Percentiles rank a stretch among this genome's conserved stretches.
Conservation (phyloP, 2,329 filamentous ascomycete species). For the Myriangium duriaei region DNA sequence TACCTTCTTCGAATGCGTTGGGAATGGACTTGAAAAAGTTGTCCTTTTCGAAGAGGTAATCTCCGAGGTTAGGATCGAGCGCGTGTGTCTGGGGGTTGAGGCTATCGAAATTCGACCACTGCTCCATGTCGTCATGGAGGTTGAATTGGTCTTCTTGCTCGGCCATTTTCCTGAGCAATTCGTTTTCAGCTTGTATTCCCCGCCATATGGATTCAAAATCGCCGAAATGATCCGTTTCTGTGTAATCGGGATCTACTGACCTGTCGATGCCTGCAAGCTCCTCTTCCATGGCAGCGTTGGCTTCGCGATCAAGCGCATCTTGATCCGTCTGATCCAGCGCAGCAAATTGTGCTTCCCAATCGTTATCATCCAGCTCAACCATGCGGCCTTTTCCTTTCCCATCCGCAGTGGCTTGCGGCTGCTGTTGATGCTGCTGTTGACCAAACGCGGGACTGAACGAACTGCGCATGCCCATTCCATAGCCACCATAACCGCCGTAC, state of each 20-base stretch:
- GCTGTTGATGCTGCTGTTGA: constrained; percentile 35
- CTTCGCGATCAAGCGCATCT: constrained; percentile 44
- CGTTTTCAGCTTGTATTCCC: constrained; percentile 66
- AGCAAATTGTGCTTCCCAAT: constrained; percentile 95
- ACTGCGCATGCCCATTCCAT: constrained; percentile 41
- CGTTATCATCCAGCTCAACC: constrained; percentile 81
- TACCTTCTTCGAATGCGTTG: constrained; percentile 85
- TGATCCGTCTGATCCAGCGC: constrained; percentile 63
- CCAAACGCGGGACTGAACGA: constrained; percentile 21
- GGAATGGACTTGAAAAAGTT: constrained; percentile 73
- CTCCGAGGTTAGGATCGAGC: constrained; percentile 61
- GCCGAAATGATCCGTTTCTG: constrained; percentile 59
- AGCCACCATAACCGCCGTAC: constrained; percentile 30
- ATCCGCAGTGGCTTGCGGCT: constrained; percentile 33
- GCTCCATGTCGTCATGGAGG: constrained; percentile 64
- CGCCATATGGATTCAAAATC: constrained; percentile 86
- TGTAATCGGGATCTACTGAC: constrained; percentile 46
- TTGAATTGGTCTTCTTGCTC: constrained; percentile 49
- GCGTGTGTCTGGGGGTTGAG: constrained; percentile 57
- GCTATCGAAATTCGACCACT: constrained; percentile 67
- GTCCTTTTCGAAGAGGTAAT: constrained; percentile 90
- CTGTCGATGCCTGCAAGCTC: constrained; percentile 85
- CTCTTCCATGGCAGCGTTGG: constrained; percentile 64
- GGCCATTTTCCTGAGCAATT: constrained; percentile 54
- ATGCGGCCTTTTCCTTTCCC: constrained; percentile 75